Evolutionary conservation across 2,329 filamentous ascomycete species (phyloP), one percentile per base, ranked within the genome.

Genomic region (Neopestalotiopsis sp.): DNA sequence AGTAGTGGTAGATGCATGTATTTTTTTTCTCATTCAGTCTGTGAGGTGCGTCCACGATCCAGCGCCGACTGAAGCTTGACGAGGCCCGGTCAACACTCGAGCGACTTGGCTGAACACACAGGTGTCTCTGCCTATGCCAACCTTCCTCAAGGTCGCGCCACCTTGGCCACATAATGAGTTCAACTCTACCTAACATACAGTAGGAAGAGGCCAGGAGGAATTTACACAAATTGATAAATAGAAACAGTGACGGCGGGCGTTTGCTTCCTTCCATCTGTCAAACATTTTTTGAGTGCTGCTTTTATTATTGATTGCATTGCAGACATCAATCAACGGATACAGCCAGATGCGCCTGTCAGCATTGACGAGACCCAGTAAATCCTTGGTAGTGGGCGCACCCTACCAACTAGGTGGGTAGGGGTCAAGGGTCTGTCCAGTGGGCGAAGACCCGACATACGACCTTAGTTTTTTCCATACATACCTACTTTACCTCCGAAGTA

Each of bases 31-130:
- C 34, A 38, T 6, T 28, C 24, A 28, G 24, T 28, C 24, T 28
- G 34, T 38, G 34, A n/a, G 17, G 45, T 53, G 45, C 17, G 45
- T 53, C 45, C 57, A 59, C 57, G 57, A 30, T 59, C 57, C 57
- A 59, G 57, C 57, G 30, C 30, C 28, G 30, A 34, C 24, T 17
- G 57, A 59, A 59, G 24, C 24, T 59, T 59, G 57, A 30, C 57
- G 30, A 30, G 45, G 45, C 45, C 45, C 45, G 45, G 45, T 17
- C 45, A 53, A 10, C 45, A 24, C 20, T 2, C 17, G n/a, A 53
- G 45, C n/a, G 45, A 53, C 45, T 53, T 24, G 45, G 45, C 45
- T 53, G 45, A 53, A 53, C 45, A 38, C 45, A 53, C 17, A n/a
- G 45, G 7, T 53, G 45, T 53, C 45, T 53, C 45, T 53, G 45